Evolutionary conservation across 441 rosid genomes (phyloP), one percentile per base, ranked within the genome.

Genomic region (Aquilaria agallochum): DNA sequence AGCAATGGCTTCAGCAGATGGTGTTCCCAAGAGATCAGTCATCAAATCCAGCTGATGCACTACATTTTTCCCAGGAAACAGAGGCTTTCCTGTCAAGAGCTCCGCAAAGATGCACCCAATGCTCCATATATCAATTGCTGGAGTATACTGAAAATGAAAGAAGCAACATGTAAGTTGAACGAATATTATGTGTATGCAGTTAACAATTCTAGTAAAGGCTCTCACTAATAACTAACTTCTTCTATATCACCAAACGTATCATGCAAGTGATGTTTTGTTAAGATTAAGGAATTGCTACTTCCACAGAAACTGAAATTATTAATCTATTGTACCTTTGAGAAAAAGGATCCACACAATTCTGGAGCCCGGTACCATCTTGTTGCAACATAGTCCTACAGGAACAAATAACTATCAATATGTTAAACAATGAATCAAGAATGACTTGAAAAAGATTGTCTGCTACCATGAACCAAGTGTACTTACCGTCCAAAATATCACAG

Each of bases 71-170:
- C 97, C 95, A 10, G 97, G 97, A 77, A 90, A 90, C 59, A 90
- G 90, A 66, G 95, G 97, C 58, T 87, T 87, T 60, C 97, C 95
- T 3, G 92, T 90, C 68, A 90, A 66, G 56, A 90, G 92, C 75
- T 90, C 97, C n/a, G 97, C 81, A 65, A 90, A 90, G 69, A 90
- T 90, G 84, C 97, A 90, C 56, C 97, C 97, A n/a, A 90, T 88
- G 72, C 97, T 90, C 97, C 97, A 90, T 58, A 88, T 86, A 74
- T 90, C 97, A 62, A 90, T 90, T 6, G 97, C 97, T 31, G 95
- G 92, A 52, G 97, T 90, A 72, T 90, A 90, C 97, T 90, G 86
- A 68, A 75, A 73, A 48, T 2, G 66, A 54, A 59, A 31, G 42
- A 46, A 53, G 9, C 56, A 7, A 2, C 32, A 51, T 46, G 47